Conservation (phyloP, 257 asterid species). For the Nicotiana tomentosiformis region DNA sequence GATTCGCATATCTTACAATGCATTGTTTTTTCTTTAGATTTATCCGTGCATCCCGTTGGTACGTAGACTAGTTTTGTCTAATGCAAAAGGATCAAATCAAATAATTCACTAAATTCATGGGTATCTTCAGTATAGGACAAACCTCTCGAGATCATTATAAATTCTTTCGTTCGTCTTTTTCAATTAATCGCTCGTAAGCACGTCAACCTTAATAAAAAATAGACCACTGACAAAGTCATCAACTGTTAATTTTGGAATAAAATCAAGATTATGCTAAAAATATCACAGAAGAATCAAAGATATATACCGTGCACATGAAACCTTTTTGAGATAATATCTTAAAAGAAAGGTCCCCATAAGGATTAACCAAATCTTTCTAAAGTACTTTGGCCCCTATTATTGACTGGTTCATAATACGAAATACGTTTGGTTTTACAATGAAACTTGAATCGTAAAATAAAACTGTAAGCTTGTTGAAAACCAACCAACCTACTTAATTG, state of each 20-base stretch:
- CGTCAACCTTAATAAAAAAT: neutral
- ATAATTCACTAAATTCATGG: neutral
- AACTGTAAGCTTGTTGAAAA: too few relatives aligned
- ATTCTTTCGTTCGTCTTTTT: neutral
- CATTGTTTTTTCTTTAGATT: too few relatives aligned
- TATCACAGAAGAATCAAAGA: neutral
- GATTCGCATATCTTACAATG: too few relatives aligned
- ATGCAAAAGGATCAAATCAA: constrained; percentile 1
- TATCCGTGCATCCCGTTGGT: too few relatives aligned
- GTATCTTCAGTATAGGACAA: neutral
- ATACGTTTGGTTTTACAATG: too few relatives aligned
- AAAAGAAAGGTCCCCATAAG: neutral
- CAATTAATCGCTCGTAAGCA: neutral
- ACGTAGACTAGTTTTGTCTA: neutral
- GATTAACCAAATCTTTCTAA: neutral
- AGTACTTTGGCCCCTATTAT: neutral
- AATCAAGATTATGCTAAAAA: neutral
- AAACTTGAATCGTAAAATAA: too few relatives aligned
- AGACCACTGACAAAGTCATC: neutral
- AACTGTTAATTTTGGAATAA: neutral
- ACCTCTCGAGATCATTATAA: too few relatives aligned
- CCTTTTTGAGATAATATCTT: neutral
- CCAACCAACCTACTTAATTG: too few relatives aligned
- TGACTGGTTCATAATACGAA: neutral
- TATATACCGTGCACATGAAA: neutral